Evolutionary conservation across 495 filamentous ascomycete species (phyloP).

Genomic region (Thermochaetoides thermophila): DNA sequence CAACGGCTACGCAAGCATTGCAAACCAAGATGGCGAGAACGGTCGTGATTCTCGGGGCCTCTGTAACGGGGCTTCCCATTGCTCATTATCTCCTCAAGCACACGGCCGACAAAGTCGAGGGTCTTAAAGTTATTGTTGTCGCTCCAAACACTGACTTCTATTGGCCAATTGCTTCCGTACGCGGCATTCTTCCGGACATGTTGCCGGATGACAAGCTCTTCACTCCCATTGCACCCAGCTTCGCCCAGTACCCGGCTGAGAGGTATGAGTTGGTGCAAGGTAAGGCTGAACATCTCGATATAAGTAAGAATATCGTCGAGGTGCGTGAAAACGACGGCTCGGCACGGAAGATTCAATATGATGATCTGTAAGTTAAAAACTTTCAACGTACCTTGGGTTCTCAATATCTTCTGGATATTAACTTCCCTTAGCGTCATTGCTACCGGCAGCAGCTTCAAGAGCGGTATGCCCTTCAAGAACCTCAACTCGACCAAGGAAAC

Average conservation of each 20-base stretch:
- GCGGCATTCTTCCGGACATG: slow-evolving; percentile 26
- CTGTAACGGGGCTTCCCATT: slow-evolving; percentile 39
- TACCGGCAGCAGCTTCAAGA: slow-evolving; percentile 29
- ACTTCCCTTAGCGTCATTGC: slow-evolving; percentile 31
- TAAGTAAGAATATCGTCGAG: slow-evolving; percentile 25
- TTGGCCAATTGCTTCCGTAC: slow-evolving; percentile 31
- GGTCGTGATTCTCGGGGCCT: slow-evolving; percentile 52
- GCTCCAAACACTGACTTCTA: slow-evolving; percentile 39
- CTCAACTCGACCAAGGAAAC: slow-evolving; percentile 26
- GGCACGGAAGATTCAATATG: slow-evolving; percentile 26
- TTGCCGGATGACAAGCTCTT: slow-evolving; percentile 28
- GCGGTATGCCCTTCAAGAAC: slow-evolving; percentile 38
- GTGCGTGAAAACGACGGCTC: slow-evolving; percentile 22
- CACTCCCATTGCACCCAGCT: slow-evolving; percentile 33
- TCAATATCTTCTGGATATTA: neutral
- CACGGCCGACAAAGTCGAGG: slow-evolving; percentile 20
- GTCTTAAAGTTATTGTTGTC: slow-evolving; percentile 38
- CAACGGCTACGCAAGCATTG: neutral
- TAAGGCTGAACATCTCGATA: slow-evolving; percentile 35
- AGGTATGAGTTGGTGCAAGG: slow-evolving; percentile 45
- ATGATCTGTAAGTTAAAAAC: slow-evolving; percentile 28
- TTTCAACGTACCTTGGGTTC: neutral
- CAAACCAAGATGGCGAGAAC: slow-evolving; percentile 23
- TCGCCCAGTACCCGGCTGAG: slow-evolving; percentile 32
- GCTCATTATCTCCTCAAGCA: slow-evolving; percentile 45